Conservation (phyloP, 1,284 basidiomycete genomes). For the Ganoderma resinaceum region DNA sequence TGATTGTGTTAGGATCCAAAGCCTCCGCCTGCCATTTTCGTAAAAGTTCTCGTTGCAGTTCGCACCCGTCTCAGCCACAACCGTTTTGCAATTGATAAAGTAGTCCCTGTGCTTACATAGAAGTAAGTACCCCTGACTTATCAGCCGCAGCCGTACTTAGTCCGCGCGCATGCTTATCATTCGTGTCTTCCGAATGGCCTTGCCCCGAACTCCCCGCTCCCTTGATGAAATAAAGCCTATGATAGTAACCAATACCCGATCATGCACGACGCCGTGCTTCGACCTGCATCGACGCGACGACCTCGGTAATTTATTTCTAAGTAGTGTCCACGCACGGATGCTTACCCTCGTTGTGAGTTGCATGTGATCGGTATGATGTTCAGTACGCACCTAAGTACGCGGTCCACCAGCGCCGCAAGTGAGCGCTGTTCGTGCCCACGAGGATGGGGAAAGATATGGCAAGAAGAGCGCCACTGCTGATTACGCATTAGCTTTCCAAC, state of each 20-base stretch:
- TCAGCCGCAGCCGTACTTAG: not conserved
- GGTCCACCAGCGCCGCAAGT: no score
- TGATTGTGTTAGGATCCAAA: slow-evolving; percentile 22
- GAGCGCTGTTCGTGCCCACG: not conserved
- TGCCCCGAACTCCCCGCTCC: not conserved
- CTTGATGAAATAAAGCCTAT: not conserved
- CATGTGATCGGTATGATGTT: not conserved
- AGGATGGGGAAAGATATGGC: not conserved
- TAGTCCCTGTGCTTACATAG: no score
- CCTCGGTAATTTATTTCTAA: not conserved
- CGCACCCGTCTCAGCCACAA: no score
- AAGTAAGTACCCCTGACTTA: no score
- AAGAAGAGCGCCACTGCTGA: not conserved
- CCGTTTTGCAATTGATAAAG: no score
- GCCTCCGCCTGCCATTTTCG: slow-evolving; percentile 21
- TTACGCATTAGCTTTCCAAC: not conserved
- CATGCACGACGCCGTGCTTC: not conserved
- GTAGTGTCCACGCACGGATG: not conserved
- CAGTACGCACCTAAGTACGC: no score
- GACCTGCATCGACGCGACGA: not conserved
- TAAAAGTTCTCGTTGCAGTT: not conserved
- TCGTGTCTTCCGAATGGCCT: not conserved
- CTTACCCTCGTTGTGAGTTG: not conserved
- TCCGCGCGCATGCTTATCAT: no score
- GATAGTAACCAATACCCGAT: not conserved